Base-by-base conservation (phyloP, 129 eudicot species). In the Solidago caesia region DNA sequence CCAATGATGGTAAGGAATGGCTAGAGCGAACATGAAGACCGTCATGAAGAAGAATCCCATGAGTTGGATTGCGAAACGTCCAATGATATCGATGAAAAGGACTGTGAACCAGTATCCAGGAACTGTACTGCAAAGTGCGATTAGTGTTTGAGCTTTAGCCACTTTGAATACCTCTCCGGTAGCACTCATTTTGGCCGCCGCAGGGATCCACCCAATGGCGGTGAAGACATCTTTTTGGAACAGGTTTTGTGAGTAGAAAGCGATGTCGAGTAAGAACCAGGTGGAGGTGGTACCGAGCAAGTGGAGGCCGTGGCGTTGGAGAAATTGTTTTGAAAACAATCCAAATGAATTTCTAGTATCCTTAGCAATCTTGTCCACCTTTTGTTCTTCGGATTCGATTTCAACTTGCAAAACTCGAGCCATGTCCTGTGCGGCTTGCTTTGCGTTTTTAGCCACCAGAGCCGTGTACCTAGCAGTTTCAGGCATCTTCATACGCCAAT, bases 391-490 rank as follows among this genome's bases (percentile, higher is more conserved):
- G 8, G 83, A 57, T 3, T 83, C 82, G 4, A 86, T 67, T 0
- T 80, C 87, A 6, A 80, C 83, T 6, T 86, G 76, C 13, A 86
- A 74, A 1, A 86, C 90, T 39, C 64, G 80, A 5, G 85, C 80
- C 90, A 86, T 86, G 59, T 86, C 90, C 14, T 27, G 9, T 0
- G 90, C 90, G 0, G 90, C 90, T 8, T 83, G 90, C 69, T 80
- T 73, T 0, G 87, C 85, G 42, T 86, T 86, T 41, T 77, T 80
- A 0, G 90, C 87, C 0, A 86, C 90, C 11, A 86, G 43, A 45
- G 90, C 90, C 0, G 90, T 86, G 76, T 85, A 85, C 27, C 90
- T 79, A 0, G 90, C 90, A 14, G 90, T 86, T 58, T 86, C 90
- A 2, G 89, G 89, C 89, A 85, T 85, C 62, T 78, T 78, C 89